phyloP scores from a whole-genome alignment of 2,329 filamentous ascomycete species.

The Thermothelomyces thermophilus region DNA sequence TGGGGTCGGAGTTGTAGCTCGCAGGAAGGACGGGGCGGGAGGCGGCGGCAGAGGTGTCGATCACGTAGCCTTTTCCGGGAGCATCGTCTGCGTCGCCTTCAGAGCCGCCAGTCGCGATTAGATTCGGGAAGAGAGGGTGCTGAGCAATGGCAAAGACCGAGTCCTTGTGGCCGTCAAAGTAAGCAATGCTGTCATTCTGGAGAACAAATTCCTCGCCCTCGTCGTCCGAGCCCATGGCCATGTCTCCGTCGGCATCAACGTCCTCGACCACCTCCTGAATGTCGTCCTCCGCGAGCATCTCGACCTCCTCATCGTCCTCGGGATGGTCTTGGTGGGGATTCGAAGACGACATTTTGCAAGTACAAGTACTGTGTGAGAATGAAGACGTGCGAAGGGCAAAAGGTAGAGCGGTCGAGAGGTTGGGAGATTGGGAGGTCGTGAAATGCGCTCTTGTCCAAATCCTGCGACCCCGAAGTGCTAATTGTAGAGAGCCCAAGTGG shows the following conservation, averaged over 20 bases:
- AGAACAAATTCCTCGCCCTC: constrained; percentile 64
- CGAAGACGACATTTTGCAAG: constrained; percentile 18
- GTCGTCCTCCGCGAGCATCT: constrained; percentile 71
- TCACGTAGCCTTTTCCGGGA: constrained; percentile 76
- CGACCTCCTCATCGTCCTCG: constrained; percentile 55
- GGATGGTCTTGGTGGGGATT: constrained; percentile 37
- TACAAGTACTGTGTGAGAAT: not conserved
- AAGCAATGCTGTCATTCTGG: constrained; percentile 86
- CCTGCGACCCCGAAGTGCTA: not conserved
- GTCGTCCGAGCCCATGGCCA: constrained; percentile 70
- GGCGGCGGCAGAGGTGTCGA: constrained; percentile 63
- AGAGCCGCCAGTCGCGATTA: constrained; percentile 80
- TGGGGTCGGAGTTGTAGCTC: constrained; percentile 63
- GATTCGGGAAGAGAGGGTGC: constrained; percentile 69
- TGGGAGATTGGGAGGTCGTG: not conserved
- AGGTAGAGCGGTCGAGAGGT: not conserved
- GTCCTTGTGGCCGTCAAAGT: constrained; percentile 87
- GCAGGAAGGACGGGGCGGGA: constrained; percentile 64
- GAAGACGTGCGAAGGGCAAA: not conserved
- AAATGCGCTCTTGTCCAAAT: not conserved
- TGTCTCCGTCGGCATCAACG: constrained; percentile 46
- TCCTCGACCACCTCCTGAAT: constrained; percentile 63
- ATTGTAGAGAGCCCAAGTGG: not conserved
- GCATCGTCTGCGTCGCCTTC: constrained; percentile 53
- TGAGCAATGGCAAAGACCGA: constrained; percentile 93